Percentiles rank a stretch among this genome's conserved stretches.
Evolutionary conservation across 2,329 filamentous ascomycete species (phyloP).

Genomic region (Neofusicoccum umdonicola): DNA sequence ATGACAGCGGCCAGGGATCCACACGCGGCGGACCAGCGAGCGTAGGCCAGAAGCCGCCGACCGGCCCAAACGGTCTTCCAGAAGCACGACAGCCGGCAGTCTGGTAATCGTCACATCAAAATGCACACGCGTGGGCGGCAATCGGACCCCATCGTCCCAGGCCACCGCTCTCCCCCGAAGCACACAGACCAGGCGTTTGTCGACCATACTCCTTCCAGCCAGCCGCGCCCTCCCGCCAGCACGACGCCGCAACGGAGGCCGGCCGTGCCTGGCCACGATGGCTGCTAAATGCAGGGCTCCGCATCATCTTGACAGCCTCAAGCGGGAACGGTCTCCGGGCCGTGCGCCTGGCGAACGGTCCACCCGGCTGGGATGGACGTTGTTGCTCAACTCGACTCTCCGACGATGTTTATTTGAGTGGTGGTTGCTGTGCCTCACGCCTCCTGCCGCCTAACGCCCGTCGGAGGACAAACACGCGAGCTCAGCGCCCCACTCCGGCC

Average conservation of each 20-base stretch:
- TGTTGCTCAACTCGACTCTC: not conserved
- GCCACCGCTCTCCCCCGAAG: not conserved
- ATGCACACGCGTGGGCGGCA: not conserved
- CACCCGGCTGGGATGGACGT: not conserved
- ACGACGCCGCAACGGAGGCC: not conserved
- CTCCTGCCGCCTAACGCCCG: not conserved
- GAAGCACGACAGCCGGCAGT: not conserved
- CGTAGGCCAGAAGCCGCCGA: not conserved
- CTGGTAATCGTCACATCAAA: not conserved
- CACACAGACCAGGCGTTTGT: not conserved
- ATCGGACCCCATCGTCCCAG: not conserved
- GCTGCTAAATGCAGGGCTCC: not conserved
- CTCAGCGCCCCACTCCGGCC: not conserved
- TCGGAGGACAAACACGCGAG: not conserved
- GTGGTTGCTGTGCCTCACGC: slow-evolving; percentile 6
- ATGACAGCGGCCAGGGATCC: not conserved
- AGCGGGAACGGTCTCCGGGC: not conserved
- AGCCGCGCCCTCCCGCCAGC: not conserved
- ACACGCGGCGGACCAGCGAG: not conserved
- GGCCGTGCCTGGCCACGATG: not conserved
- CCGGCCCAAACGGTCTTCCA: not conserved
- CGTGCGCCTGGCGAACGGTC: not conserved
- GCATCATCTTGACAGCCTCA: not conserved
- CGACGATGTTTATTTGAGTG: not conserved
- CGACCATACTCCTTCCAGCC: not conserved